Evolutionary conservation across 805 yeast genomes (phyloP).

Genomic region (Yamadazyma sp.): DNA sequence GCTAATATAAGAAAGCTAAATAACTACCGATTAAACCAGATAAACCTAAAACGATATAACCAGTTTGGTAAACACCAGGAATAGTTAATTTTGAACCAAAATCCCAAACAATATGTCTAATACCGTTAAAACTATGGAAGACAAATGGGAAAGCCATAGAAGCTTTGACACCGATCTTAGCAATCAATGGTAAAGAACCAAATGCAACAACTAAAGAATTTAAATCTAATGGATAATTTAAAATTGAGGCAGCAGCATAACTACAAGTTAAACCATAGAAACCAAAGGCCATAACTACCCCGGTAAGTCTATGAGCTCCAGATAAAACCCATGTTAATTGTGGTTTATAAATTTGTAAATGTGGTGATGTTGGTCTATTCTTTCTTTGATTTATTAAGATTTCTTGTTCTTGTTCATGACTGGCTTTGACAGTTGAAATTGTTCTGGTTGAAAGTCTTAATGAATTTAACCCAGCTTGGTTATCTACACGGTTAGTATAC

Average conservation of each 20-base stretch:
- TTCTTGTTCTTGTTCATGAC: conserved; percentile 61
- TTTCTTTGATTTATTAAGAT: conserved; percentile 78
- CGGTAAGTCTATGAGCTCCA: conserved; percentile 80
- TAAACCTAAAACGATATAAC: conserved; percentile 75
- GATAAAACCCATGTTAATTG: conserved; percentile 86
- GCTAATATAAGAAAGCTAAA: conserved; percentile 43
- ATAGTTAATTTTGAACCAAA: conserved; percentile 73
- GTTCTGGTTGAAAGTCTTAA: conserved; percentile 2
- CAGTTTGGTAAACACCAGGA: conserved; percentile 90
- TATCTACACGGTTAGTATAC: neutral
- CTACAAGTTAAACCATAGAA: conserved; percentile 76
- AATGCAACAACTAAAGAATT: conserved; percentile 50
- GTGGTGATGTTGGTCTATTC: conserved; percentile 89
- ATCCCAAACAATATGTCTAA: conserved; percentile 96
- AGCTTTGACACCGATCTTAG: conserved; percentile 65
- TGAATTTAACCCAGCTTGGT: neutral
- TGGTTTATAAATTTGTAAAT: conserved; percentile 83
- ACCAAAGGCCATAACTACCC: conserved; percentile 75
- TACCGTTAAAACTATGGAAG: conserved; percentile 81
- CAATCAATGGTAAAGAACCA: conserved; percentile 61
- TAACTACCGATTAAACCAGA: conserved; percentile 57
- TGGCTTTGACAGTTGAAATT: conserved; percentile 40
- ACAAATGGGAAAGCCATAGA: conserved; percentile 78
- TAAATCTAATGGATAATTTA: conserved; percentile 55
- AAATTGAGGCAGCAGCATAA: conserved; percentile 65